Base-by-base conservation (phyloP, 495 filamentous ascomycete species). In the Penicillium simplicissimum region DNA sequence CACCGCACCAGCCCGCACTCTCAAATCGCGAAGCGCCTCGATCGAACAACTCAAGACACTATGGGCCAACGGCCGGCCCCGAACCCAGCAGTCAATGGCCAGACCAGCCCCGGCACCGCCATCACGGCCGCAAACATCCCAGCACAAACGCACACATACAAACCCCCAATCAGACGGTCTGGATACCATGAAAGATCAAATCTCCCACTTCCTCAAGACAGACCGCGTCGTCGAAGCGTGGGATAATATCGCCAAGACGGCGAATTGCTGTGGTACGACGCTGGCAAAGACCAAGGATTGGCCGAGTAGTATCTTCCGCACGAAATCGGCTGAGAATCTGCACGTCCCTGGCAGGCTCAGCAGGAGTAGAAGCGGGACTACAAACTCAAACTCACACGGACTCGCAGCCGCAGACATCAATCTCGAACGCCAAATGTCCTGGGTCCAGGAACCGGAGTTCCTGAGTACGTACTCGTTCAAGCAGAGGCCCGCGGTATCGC, bases 181-280 rank as follows among this genome's bases (percentile, higher is more conserved):
- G 2, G 71, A 79, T 8, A 71, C 63, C 4, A 68, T 79, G 70
- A 77, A 74, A 65, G 65, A 71, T 8, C 76, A 79, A 57, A 65
- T 79, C 28, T 64, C 69, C 52, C 75, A 76, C 10, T 79, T 72
- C 60, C 66, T 79, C 28, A 78, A 72, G 36, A 73, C 72, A 4
- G 76, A 79, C 58, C 69, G 70, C n/a, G 76, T 76, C 10, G 57
- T 72, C n/a, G 75, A 79, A 14, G 67, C 71, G 1, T 79, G 75
- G 75, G 75, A 78, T 28, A 68, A 31, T 43, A 65, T 69, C n/a
- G 57, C 66, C 33, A 62, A 65, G 14, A 70, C 66, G 25, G 58
- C 67, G 5, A 47, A 52, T 35, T 61, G 31, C 57, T 64, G 62
- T 37, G 52, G 55, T 0, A 52, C 48, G 0, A 57, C 58, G 0